Evolutionary conservation across 768 basidiomycete species (phyloP), one percentile per base, ranked within the genome.

Genomic region (Coprinellus aureogranulatus): DNA sequence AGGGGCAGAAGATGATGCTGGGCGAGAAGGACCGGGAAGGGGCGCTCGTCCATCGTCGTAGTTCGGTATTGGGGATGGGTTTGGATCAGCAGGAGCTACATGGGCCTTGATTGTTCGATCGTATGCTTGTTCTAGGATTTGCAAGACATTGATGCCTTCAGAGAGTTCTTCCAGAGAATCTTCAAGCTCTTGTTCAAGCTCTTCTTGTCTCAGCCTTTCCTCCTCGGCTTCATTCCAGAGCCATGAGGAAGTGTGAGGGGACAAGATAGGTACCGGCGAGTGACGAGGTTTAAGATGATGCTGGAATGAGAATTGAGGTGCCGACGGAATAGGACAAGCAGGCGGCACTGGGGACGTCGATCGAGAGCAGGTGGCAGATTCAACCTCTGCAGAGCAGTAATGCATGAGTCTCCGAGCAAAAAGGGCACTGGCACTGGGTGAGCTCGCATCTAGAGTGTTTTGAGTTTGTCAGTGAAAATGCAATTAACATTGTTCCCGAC

Each of bases 371-470:
- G 30, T 42, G 64, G 58, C 62, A 26, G 66, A 58, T 11, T 74
- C 75, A 14, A 84, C 74, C 64, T 90, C 88, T 16, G 81, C 80
- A 1, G 88, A 85, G 62, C 87, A 91, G 59, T 82, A 89, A 67
- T 95, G 92, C 88, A 96, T 96, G 28, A 96, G 77, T 31, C 91
- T 79, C 20, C 86, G 78, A 1, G 90, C 90, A 59, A 89, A 89
- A 4, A 89, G 75, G 0, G 88, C 81, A 57, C 66, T 77, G 3
- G 73, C 40, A 9, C 50, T 53, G 75, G 51, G 68, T 72, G 18
- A 72, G 67, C 0, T 63, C 58, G 6, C 65, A 62, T 28, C 65
- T 41, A 50, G 6, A 2, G 26, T 61, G 58, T 25, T 66, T 46
- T 14, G 20, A 45, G 22, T n/a, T 42, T 49, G 44, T 28, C 26